phyloP scores from a whole-genome alignment of 352 stramenopile species.

The Globisporangium nodosum region DNA sequence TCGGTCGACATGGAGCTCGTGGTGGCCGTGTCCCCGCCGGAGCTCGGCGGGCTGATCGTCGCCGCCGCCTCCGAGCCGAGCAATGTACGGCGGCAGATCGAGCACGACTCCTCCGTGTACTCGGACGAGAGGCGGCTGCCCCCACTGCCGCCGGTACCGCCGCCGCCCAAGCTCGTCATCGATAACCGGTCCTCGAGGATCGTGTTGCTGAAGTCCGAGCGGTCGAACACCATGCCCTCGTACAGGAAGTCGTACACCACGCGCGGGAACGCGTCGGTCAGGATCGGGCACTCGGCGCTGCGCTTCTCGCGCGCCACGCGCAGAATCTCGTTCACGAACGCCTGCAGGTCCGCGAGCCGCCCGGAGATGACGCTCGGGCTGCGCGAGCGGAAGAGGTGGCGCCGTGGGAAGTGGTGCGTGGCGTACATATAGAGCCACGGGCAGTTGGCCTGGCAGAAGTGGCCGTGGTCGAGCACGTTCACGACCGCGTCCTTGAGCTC shows the following conservation, averaged over 20 bases:
- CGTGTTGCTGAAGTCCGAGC: slow-evolving; percentile 53
- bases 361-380: slow-evolving; percentile 56
- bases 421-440: slow-evolving; percentile 83
- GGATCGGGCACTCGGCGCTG: slow-evolving; percentile 51
- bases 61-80: slow-evolving; percentile 22
- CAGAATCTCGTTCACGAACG: slow-evolving; percentile 63
- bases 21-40: slow-evolving; percentile 12
- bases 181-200: slow-evolving; percentile 51
- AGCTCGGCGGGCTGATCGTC: slow-evolving; percentile 30
- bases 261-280: slow-evolving; percentile 49
- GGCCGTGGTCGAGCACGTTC: slow-evolving; percentile 59
- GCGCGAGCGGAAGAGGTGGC: slow-evolving; percentile 68
- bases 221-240: slow-evolving; percentile 77
- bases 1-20: slow-evolving; percentile 14
- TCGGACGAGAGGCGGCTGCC: slow-evolving; percentile 18
- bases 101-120: slow-evolving; percentile 32
- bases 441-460: slow-evolving; percentile 76
- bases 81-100: slow-evolving; percentile 46
- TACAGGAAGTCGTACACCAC: slow-evolving; percentile 80
- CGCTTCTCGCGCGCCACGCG: slow-evolving; percentile 57
- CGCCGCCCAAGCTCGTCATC: slow-evolving; percentile 23
- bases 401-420: slow-evolving; percentile 70
- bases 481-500: slow-evolving; percentile 68
- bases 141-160: slow-evolving; percentile 12
- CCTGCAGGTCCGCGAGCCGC: slow-evolving; percentile 53